Evolutionary conservation across 352 stramenopile genomes (phyloP), one percentile per base, ranked within the genome.

Genomic region (Pilasporangium apinafurcum): DNA sequence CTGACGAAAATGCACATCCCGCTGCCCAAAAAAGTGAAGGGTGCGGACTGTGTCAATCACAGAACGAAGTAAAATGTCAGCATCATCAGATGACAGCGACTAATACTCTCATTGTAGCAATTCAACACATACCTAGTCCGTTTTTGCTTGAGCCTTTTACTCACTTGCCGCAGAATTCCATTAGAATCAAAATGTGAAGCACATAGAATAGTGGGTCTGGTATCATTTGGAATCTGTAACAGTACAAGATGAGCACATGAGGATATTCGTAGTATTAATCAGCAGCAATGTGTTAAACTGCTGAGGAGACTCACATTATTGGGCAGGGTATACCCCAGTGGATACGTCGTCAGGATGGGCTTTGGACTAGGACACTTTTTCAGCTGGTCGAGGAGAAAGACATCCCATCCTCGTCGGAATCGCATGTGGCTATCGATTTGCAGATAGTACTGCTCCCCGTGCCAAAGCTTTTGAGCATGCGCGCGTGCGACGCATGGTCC

Each of bases 351-450:
- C 12, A 98, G 56, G 20, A 98, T 78, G 8, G 89, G 52, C 39
- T 91, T 89, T 9, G 47, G 4, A 9, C 53, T 53, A 2, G 50
- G 29, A 36, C 68, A 83, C 12, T 66, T 58, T 9, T 29, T 32
- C 13, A 96, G 67, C 46, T 94, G 61, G 17, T 65, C 34, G 41
- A 97, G 83, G 32, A 98, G 54, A 43, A 89, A 97, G 8, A 48
- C 60, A 57, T 98, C 95, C 92, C 92, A 98, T 14, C 71, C 63
- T 10, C 37, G 41, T 6, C 69, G 69, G 30, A 92, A 79, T 1
- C 90, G 75, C 77, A 96, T 98, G 64, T 98, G 95, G 43, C 89
- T 96, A 59, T 98, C 95, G 51, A 98, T 96, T 58, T 98, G 92
- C 4, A 98, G 73, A 27, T 96, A 75, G 56, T 89, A 98, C 10